Evolutionary conservation across 371 early-diverging fungal genomes (phyloP).

Genomic region (Rhizopus arrhizus): DNA sequence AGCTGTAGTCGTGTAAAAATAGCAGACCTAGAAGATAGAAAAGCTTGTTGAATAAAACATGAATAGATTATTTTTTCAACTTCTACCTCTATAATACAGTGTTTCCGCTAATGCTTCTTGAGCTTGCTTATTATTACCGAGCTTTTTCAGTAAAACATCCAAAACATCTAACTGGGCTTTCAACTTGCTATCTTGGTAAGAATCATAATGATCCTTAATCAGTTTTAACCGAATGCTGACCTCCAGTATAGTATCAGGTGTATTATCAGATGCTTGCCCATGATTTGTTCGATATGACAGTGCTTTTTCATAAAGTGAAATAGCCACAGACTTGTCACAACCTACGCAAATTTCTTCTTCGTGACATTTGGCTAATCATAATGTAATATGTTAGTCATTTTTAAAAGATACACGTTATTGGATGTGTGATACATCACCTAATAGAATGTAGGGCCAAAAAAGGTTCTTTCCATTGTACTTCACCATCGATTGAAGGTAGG

Average conservation of each 20-base stretch:
- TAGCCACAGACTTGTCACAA: constrained; percentile 13
- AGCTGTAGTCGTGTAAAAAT: constrained; percentile 17
- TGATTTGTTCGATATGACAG: constrained; percentile 3
- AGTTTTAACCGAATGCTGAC: constrained; percentile 17
- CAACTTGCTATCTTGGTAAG: constrained; percentile 3
- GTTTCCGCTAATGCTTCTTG: constrained; percentile 6
- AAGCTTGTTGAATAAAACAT: no score
- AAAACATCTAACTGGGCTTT: constrained; percentile 8
- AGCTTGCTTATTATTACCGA: constrained; percentile 4
- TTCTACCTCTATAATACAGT: constrained; percentile 23
- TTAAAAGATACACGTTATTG: neutral
- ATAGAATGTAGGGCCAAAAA: constrained; percentile 11
- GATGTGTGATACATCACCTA: constrained; percentile 16
- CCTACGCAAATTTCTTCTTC: constrained; percentile 24
- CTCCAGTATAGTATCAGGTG: constrained; percentile 15
- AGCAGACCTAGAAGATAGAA: constrained; percentile 16
- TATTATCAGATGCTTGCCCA: constrained; percentile 1
- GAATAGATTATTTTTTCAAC: neutral
- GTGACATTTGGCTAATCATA: constrained; percentile 22
- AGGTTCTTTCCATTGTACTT: constrained; percentile 18
- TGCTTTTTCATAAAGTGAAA: constrained; percentile 12
- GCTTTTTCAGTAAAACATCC: constrained; percentile 6
- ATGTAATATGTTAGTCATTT: neutral
- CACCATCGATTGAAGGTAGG: constrained; percentile 19
- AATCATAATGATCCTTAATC: constrained; percentile 18